Evolutionary conservation across 805 yeast genomes (phyloP), one percentile per base, ranked within the genome.

Genomic region (Schizosaccharomyces octosporus): DNA sequence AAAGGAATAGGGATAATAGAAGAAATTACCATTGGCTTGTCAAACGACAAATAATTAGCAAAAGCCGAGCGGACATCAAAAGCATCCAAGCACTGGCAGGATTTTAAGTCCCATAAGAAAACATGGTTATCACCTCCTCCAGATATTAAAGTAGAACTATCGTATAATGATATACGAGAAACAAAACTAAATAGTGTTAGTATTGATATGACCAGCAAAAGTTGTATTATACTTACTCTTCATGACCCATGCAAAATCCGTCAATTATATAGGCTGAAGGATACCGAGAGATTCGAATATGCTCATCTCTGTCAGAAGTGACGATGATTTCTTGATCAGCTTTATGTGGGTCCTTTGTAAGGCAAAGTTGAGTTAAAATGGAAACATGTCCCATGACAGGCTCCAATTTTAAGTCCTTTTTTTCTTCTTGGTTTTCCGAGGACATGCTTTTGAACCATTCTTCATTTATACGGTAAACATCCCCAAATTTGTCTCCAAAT

Each of bases 401-500:
- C 17, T 45, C 51, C n/a, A 19, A 24, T 45, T 45, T 45, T 4
- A 17, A n/a, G 11, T 17, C 43, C 76, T 76, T 48, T 67, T 45
- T 58, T 41, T n/a, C 32, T 19, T 43, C 13, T 36, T 36, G 41
- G 41, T 36, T 36, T 36, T 36, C 41, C 4, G 41, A 36, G 41
- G 41, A 36, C 2, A 13, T 17, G 11, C 15, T 36, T 36, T 36
- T 36, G 27, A 51, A 51, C 57, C 57, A 51, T 9, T 72, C 73
- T 36, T 81, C 72, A 1, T 77, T 72, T 48, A 87, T 74, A 1
- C 77, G 70, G 70, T 86, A 93, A 5, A 88, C 96, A 72, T 93
- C 99, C 59, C 98, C 98, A 69, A 90, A 93, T 73, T 93, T 93
- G 71, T 93, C 98, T 24, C 95, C 96, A 29, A 89, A 78, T 2